Conservation (phyloP, 73 alveolate species). For the Tetrahymena borealis region DNA sequence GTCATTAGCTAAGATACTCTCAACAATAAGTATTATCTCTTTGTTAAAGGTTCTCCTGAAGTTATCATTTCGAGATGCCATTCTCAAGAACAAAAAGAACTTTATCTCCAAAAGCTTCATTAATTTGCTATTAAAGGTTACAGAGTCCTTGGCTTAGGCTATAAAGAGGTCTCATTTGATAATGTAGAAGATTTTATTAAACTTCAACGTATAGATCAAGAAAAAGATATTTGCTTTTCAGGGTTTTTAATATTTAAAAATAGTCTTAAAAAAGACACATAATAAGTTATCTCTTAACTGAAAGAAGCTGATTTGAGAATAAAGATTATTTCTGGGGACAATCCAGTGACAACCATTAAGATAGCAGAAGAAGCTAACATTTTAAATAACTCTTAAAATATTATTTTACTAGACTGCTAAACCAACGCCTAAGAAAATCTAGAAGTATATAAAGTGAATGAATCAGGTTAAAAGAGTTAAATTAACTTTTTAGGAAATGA, state of each 20-base stretch:
- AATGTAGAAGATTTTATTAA: background rate
- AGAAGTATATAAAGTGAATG: background rate
- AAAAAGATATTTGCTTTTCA: background rate
- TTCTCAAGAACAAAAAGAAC: background rate
- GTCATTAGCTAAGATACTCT: background rate
- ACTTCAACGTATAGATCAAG: background rate
- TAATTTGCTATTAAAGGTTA: conserved; percentile 6
- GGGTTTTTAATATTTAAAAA: conserved; percentile 20
- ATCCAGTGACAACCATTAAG: background rate
- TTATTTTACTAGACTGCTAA: background rate
- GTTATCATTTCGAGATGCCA: conserved; percentile 1
- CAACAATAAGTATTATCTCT: background rate
- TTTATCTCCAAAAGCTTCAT: background rate
- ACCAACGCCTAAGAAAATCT: background rate
- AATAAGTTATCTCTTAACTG: background rate
- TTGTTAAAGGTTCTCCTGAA: conserved; percentile 27
- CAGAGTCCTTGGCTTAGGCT: conserved; percentile 12
- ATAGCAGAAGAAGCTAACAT: conserved; percentile 8
- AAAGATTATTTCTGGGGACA: conserved; percentile 18
- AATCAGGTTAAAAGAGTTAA: background rate
- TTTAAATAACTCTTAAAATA: background rate
- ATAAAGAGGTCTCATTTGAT: background rate
- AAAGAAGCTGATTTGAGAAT: background rate
- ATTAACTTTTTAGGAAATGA: background rate
- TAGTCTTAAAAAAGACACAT: background rate